Percentiles rank a stretch among this genome's conserved stretches.
Conservation (phyloP, 2,329 filamentous ascomycete species). For the Exophiala bonariae region DNA sequence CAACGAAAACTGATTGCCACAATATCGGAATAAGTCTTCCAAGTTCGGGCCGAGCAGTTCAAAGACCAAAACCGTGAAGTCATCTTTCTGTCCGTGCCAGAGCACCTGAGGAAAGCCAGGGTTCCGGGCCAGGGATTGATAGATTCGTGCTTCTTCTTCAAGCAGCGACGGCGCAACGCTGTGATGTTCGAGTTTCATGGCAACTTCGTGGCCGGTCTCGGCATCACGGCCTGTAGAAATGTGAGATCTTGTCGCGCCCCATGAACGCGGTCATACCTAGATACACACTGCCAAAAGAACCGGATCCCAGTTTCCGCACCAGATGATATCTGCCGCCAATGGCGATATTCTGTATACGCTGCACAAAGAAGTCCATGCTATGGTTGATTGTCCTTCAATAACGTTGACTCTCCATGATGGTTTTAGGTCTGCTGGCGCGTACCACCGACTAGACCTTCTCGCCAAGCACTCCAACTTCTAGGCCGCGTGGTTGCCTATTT, state of each 20-base stretch:
- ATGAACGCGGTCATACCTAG: slow-evolving; percentile 6
- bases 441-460: no score
- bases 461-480: no score
- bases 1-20: slow-evolving; percentile 31
- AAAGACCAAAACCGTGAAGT: slow-evolving; percentile 23
- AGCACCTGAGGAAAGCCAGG: slow-evolving; percentile 19
- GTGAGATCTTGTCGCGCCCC: background rate
- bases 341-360: slow-evolving; percentile 9
- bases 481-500: no score
- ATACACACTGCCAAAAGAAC: slow-evolving; percentile 18
- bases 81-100: slow-evolving; percentile 19
- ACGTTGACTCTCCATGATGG: background rate
- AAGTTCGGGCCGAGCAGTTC: slow-evolving; percentile 31
- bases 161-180: slow-evolving; percentile 21
- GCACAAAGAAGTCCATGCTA: no score
- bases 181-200: slow-evolving; percentile 28
- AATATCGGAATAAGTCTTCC: slow-evolving; percentile 33
- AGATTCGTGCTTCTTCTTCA: slow-evolving; percentile 21
- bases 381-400: slow-evolving; percentile 13
- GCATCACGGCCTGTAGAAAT: slow-evolving; percentile 16
- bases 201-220: slow-evolving; percentile 24
- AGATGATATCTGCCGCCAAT: slow-evolving; percentile 15
- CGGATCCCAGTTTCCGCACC: slow-evolving; percentile 12
- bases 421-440: background rate
- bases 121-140: slow-evolving; percentile 15